phyloP scores from a whole-genome alignment of 371 early-diverging fungal species.

The Chytridium lagenaria region DNA sequence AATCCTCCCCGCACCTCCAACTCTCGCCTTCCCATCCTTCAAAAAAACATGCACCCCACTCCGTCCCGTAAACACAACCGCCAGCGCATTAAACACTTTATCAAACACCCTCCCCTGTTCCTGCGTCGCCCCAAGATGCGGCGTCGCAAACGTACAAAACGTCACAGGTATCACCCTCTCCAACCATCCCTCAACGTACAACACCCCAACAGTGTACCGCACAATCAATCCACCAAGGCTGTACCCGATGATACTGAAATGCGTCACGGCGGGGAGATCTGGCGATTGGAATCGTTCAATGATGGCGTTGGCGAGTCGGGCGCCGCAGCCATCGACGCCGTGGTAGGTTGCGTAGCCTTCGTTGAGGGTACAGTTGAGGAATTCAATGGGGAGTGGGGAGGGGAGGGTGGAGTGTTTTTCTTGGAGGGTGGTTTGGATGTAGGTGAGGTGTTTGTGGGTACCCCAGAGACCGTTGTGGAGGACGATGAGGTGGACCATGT shows the following conservation, averaged over 20 bases:
- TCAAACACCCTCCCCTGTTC: constrained; percentile 27
- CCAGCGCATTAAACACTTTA: constrained; percentile 59
- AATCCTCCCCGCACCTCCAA: neutral
- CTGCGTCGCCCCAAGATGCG: constrained; percentile 70
- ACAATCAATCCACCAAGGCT: constrained; percentile 80
- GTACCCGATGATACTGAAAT: constrained; percentile 77
- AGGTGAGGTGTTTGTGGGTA: constrained; percentile 59
- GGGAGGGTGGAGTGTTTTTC: constrained; percentile 22
- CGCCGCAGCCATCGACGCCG: constrained; percentile 73
- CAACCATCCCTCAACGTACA: constrained; percentile 65
- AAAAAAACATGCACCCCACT: constrained; percentile 46
- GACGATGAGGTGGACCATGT: constrained; percentile 56
- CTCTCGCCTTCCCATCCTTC: constrained; percentile 30
- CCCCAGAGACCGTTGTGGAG: constrained; percentile 76
- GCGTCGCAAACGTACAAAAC: constrained; percentile 78
- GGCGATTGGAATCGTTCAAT: neutral
- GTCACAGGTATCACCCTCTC: constrained; percentile 34
- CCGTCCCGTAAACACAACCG: constrained; percentile 27
- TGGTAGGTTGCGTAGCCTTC: constrained; percentile 67
- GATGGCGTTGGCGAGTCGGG: constrained; percentile 34
- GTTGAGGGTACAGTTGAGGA: constrained; percentile 61
- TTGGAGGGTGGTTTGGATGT: constrained; percentile 50
- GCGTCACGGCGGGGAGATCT: constrained; percentile 46
- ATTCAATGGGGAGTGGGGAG: constrained; percentile 23
- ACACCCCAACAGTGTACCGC: constrained; percentile 73